A percentile compares a stretch with the other conserved stretches of the same genome.
Evolutionary conservation across 2,329 filamentous ascomycete genomes (phyloP).

Genomic region (Mycocentrospora acerina): DNA sequence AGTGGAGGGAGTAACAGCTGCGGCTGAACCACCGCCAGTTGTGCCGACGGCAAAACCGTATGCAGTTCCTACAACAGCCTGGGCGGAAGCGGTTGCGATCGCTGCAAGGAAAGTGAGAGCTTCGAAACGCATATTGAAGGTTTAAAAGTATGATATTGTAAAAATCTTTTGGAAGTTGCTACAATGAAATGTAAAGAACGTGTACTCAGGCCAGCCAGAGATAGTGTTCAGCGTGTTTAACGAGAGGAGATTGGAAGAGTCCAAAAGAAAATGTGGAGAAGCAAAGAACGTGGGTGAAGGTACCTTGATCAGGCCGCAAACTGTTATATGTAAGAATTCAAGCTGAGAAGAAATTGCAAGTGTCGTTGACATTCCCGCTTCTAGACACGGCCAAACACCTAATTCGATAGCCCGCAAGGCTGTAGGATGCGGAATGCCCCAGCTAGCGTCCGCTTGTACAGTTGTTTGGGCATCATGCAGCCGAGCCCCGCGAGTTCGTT

Average conservation of each 20-base stretch:
- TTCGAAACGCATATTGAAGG: constrained; percentile 22
- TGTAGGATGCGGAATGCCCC: too few species aligned
- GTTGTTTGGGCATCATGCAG: too few species aligned
- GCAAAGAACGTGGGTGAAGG: constrained; percentile 1
- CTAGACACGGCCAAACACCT: too few species aligned
- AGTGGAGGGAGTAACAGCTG: constrained; percentile 23
- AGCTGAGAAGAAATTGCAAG: too few species aligned
- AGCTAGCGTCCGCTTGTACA: too few species aligned
- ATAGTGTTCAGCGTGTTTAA: constrained; percentile 19
- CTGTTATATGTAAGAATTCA: too few species aligned
- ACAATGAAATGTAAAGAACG: constrained; percentile 16
- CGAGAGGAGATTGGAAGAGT: constrained; percentile 12
- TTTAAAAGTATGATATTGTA: background rate
- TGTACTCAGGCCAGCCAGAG: constrained; percentile 26
- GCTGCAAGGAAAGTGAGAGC: constrained; percentile 15
- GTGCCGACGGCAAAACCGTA: constrained; percentile 26
- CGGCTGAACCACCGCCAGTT: constrained; percentile 25
- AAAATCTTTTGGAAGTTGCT: constrained; percentile 1
- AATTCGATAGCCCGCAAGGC: too few species aligned
- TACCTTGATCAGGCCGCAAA: too few species aligned
- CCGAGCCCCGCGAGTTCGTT: too few species aligned
- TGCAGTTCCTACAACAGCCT: constrained; percentile 25
- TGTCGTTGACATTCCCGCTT: too few species aligned
- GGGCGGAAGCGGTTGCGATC: constrained; percentile 18
- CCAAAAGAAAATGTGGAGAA: constrained; percentile 7